Conservation (phyloP, 768 basidiomycete genomes). For the Tephrocybe sp. region DNA sequence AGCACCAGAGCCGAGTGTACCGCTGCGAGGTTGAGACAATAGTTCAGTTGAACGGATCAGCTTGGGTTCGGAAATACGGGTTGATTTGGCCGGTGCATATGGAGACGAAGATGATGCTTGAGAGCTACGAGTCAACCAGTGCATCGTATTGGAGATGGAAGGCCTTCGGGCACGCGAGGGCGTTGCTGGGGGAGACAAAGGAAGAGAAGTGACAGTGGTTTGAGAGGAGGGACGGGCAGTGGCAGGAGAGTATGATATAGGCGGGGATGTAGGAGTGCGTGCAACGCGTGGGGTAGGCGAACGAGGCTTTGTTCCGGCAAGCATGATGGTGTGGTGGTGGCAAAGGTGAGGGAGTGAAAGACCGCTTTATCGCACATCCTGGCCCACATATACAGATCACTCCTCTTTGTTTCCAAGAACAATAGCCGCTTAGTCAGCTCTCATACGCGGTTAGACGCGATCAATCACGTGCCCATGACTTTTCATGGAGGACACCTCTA, state of each 20-base stretch:
- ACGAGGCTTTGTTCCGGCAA: conserved; percentile 30
- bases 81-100: conserved; percentile 35
- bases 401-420: conserved; percentile 20
- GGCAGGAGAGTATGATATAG: conserved; percentile 25
- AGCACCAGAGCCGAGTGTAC: conserved; percentile 68
- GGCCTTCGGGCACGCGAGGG: conserved; percentile 31
- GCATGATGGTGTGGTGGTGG: conserved; percentile 15
- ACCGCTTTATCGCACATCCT: conserved; percentile 7
- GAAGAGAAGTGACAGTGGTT: conserved; percentile 22
- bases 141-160: conserved; percentile 47
- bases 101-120: conserved; percentile 28
- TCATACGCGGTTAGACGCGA: neutral
- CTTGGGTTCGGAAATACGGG: conserved; percentile 44
- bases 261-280: conserved; percentile 20
- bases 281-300: conserved; percentile 27
- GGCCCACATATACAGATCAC: neutral
- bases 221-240: conserved; percentile 22
- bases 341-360: conserved; percentile 12
- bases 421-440: conserved; percentile 15
- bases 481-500: conserved; percentile 24
- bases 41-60: conserved; percentile 40
- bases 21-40: conserved; percentile 39
- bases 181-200: conserved; percentile 23
- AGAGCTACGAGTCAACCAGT: conserved; percentile 49
- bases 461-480: conserved; percentile 9